Evolutionary conservation across 139 green algal genomes (phyloP), one percentile per base, ranked within the genome.

Genomic region (Micromonas commoda): DNA sequence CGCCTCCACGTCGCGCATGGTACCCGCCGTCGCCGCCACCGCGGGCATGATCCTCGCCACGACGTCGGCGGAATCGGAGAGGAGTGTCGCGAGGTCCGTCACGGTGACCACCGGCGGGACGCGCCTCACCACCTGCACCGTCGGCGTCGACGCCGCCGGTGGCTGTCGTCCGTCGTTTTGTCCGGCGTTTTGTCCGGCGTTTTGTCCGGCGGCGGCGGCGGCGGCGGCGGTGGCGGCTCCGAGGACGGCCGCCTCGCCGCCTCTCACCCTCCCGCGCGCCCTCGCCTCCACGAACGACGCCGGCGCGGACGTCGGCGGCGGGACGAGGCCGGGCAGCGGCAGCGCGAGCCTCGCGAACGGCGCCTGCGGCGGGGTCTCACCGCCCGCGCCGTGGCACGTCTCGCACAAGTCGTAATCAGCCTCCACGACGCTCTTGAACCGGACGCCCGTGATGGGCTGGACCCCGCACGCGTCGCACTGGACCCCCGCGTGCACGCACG

Each of bases 401-500:
- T 24, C 20, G 45, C 72, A 78, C 72, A 78, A 26, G 33, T 78
- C 72, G 52, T 52, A 78, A 29, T 78, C 72, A 0, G 38, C 54
- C 21, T 52, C 21, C 19, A 26, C 33, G 29, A 68, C 29, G 53
- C 31, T 33, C 57, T 78, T 78, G 72, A 53, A 78, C 0, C 72
- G 52, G 3, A 9, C 28, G 28, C 72, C 72, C 5, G 29, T 37
- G n/a, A 78, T 61, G 2, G 72, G 72, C 29, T 23, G 45, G 21
- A 70, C 19, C 13, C 33, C 52, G 38, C 72, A 78, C n/a, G 54
- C 51, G 53, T 78, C 72, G 53, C 72, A 78, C 29, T 51, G 33
- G 20, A 78, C 72, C 51, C 72, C 72, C 31, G 28, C 24, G 53
- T 78, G 72, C 29, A 65, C 65, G 65, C n/a, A 24, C 24, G 45